A percentile compares a stretch with the other conserved stretches of the same genome.
These are phyloP conservation scores for Ustilago loliicola DNA, from an alignment of 1,284 basidiomycete genomes.

Conservation along the genomic window DNA sequence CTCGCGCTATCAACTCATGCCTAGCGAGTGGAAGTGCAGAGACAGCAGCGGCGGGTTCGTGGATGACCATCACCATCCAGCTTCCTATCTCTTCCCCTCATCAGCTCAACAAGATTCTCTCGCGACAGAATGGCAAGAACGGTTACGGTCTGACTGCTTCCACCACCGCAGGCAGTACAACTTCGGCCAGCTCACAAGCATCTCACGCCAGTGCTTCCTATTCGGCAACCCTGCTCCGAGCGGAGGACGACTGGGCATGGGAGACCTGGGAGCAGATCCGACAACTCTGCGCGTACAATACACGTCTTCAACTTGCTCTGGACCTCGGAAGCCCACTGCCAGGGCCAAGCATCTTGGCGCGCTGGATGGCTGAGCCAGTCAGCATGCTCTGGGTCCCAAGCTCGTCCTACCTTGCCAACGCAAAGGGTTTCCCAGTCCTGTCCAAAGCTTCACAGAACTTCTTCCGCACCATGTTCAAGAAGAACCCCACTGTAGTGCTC, in stretches of 20 bases:
- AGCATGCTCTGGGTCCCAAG: constrained; percentile 89
- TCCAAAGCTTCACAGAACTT: constrained; percentile 76
- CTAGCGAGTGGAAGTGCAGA: constrained; percentile 57
- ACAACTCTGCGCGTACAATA: constrained; percentile 86
- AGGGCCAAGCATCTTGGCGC: constrained; percentile 75
- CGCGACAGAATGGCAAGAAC: constrained; percentile 43
- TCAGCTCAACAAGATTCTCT: constrained; percentile 53
- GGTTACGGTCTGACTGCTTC: constrained; percentile 39
- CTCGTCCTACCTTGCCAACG: constrained; percentile 91
- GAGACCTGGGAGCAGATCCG: constrained; percentile 98
- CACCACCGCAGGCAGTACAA: constrained; percentile 38
- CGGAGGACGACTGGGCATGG: constrained; percentile 76
- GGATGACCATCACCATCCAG: constrained; percentile 63
- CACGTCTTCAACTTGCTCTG: constrained; percentile 81
- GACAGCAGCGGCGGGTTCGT: constrained; percentile 51
- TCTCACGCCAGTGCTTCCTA: constrained; percentile 41
- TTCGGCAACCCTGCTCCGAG: constrained; percentile 79
- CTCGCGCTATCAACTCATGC: constrained; percentile 78
- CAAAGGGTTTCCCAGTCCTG: constrained; percentile 95
- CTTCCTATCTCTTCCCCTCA: constrained; percentile 65
- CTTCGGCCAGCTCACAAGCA: constrained; percentile 40
- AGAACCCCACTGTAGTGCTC: constrained; percentile 54
- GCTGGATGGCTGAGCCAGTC: constrained; percentile 94
- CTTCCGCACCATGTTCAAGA: constrained; percentile 53
- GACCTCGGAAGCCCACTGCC: constrained; percentile 86